Percentiles rank a stretch among this genome's conserved stretches.
Evolutionary conservation across 2,329 filamentous ascomycete species (phyloP).

Genomic region (Diaporthe helianthi): DNA sequence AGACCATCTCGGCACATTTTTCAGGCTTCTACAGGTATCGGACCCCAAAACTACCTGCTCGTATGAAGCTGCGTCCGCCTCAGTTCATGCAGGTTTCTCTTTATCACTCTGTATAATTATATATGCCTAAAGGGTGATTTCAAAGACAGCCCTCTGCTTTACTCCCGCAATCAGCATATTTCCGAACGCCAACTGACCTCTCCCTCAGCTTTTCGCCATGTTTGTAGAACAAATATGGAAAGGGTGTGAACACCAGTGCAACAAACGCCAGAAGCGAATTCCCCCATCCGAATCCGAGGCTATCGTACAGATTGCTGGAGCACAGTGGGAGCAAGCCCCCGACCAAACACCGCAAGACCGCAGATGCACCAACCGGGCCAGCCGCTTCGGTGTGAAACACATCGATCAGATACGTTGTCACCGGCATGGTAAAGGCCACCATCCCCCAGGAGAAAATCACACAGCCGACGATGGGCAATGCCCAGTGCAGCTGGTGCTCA

Average conservation of each 20-base stretch:
- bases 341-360: conserved; percentile 13
- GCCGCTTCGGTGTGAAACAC: conserved; percentile 21
- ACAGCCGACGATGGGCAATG: neutral
- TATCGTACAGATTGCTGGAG: neutral
- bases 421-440: conserved; percentile 18
- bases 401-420: conserved; percentile 5
- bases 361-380: conserved; percentile 22
- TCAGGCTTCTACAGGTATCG: neutral
- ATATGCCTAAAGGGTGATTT: neutral
- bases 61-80: too few relatives aligned
- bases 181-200: neutral
- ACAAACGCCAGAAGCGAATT: conserved; percentile 25
- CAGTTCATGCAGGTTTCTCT: too few relatives aligned
- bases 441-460: neutral
- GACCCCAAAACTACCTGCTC: too few relatives aligned
- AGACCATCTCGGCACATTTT: neutral
- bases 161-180: neutral
- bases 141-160: neutral
- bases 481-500: neutral
- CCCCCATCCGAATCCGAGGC: neutral
- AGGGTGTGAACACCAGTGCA: conserved; percentile 5
- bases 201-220: conserved; percentile 11
- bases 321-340: conserved; percentile 24
- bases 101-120: too few relatives aligned
- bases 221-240: conserved; percentile 11